These are phyloP conservation scores for Austropuccinia psidii DNA, from an alignment of 1,284 basidiomycete genomes.

Conservation along the genomic window DNA sequence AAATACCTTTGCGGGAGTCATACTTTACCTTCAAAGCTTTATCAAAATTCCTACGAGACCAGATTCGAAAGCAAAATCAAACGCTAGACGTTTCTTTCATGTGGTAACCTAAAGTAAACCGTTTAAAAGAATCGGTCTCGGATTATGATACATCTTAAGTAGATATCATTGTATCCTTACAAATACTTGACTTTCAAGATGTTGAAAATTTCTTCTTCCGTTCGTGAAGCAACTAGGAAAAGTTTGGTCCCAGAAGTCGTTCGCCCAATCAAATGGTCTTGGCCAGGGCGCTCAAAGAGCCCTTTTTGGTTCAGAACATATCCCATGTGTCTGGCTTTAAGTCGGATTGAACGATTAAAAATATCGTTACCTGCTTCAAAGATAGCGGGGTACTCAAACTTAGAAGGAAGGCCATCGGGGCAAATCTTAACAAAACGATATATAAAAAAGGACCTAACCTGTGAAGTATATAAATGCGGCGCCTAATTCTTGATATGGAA, in stretches of 20 bases:
- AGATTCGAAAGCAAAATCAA: not conserved
- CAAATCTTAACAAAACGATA: not conserved
- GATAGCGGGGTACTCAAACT: slow-evolving; percentile 5
- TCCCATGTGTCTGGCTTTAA: slow-evolving; percentile 71
- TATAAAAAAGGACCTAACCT: slow-evolving; percentile 50
- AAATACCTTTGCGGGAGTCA: no score
- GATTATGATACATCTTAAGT: not conserved
- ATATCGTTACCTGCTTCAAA: slow-evolving; percentile 61
- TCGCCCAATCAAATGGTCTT: slow-evolving; percentile 51
- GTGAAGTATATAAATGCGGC: slow-evolving; percentile 84
- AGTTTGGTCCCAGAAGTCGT: slow-evolving; percentile 3
- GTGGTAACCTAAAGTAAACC: not conserved
- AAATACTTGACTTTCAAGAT: slow-evolving; percentile 52
- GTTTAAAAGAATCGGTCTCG: not conserved
- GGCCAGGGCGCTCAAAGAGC: slow-evolving; percentile 64
- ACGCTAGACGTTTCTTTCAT: not conserved
- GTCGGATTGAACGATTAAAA: slow-evolving; percentile 77
- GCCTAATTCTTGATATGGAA: slow-evolving; percentile 68
- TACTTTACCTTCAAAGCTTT: not conserved
- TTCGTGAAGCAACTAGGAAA: slow-evolving; percentile 64
- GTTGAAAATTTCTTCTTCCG: slow-evolving; percentile 73
- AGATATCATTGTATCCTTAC: not conserved
- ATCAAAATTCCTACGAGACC: not conserved
- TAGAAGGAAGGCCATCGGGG: not conserved
- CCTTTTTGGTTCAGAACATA: slow-evolving; percentile 80